These are phyloP conservation scores for Lavandula angustifolia DNA, from an alignment of 257 asterid genomes.

Conservation along the genomic window DNA sequence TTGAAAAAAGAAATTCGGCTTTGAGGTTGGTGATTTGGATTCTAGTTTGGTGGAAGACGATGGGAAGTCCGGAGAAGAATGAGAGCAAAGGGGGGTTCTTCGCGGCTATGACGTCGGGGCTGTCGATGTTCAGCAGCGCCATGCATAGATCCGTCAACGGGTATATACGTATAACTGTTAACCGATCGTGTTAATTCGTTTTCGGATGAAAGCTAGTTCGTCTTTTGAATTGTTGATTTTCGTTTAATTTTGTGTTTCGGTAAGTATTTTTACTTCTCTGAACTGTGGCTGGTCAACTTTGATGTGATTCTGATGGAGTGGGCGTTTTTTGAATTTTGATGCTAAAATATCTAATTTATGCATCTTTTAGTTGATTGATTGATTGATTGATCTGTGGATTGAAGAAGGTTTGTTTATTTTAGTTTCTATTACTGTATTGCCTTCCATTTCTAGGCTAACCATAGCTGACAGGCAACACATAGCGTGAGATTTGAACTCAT, in stretches of 20 bases:
- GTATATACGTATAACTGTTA: conserved; percentile 33
- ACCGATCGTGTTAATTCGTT: not conserved
- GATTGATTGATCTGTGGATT: conserved; percentile 24
- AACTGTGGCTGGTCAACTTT: conserved; percentile 20
- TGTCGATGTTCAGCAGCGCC: conserved; percentile 61
- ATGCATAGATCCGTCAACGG: conserved; percentile 78
- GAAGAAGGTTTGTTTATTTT: conserved; percentile 11
- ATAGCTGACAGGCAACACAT: too few species aligned
- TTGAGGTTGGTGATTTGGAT: conserved; percentile 22
- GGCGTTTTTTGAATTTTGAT: conserved; percentile 25
- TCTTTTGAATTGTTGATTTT: not conserved
- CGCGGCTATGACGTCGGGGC: conserved; percentile 63
- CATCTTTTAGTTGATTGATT: conserved; percentile 23
- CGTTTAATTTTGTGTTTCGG: conserved; percentile 8
- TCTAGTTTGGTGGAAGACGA: conserved; percentile 32
- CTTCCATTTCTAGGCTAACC: conserved; percentile 18
- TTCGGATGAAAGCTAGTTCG: not conserved
- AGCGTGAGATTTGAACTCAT: too few species aligned
- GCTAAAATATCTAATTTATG: conserved; percentile 17
- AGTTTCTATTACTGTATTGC: conserved; percentile 2
- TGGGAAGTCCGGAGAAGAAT: conserved; percentile 56
- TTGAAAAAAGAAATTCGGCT: not conserved
- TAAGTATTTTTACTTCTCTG: conserved; percentile 7
- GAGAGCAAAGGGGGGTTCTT: conserved; percentile 65
- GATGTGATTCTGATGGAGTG: conserved; percentile 9